These are phyloP conservation scores for Lactarius sanguifluus DNA, from an alignment of 768 basidiomycete species.

Conservation along the genomic window DNA sequence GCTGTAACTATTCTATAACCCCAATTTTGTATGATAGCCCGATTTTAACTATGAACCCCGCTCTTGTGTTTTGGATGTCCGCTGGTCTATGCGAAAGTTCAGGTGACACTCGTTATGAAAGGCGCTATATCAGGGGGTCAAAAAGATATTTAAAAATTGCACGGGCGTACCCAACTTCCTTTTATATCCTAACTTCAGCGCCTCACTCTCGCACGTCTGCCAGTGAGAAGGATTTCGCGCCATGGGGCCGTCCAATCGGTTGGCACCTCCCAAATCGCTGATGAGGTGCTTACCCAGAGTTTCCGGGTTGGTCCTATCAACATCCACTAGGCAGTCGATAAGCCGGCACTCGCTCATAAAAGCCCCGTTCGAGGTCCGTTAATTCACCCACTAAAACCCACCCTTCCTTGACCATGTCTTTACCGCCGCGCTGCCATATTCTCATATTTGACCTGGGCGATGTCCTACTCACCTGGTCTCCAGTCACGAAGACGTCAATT, in stretches of 20 bases:
- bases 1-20: too few relatives aligned
- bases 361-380: neutral
- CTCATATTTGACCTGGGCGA: conserved; percentile 58
- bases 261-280: neutral
- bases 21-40: too few relatives aligned
- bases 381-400: neutral
- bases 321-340: neutral
- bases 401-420: conserved; percentile 5
- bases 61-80: too few relatives aligned
- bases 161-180: too few relatives aligned
- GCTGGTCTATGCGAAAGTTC: too few relatives aligned
- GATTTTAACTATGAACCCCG: too few relatives aligned
- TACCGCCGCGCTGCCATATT: conserved; percentile 29
- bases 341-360: conserved; percentile 3
- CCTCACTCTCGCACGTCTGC: neutral
- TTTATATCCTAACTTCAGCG: too few relatives aligned
- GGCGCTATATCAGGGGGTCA: too few relatives aligned
- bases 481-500: conserved; percentile 45
- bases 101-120: too few relatives aligned
- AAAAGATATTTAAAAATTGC: too few relatives aligned
- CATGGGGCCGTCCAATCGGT: neutral
- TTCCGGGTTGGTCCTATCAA: neutral
- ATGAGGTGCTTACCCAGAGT: neutral
- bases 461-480: conserved; percentile 54
- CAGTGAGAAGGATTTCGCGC: neutral